Base-by-base conservation (phyloP, 202 grass and related monocot genomes). In the Bolboschoenoplectus hybrid region DNA sequence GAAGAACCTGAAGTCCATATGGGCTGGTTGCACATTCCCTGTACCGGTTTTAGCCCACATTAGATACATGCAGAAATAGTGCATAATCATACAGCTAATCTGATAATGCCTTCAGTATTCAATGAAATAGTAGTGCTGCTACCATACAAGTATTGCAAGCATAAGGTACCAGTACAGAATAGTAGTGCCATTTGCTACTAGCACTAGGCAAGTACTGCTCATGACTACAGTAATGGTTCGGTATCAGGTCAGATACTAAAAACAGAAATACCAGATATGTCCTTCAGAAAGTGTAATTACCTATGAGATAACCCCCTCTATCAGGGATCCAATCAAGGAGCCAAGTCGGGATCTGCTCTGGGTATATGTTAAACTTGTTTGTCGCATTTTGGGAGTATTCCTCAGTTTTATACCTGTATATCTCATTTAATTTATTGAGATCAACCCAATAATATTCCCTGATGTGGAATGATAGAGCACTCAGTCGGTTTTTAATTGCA, bases 301-400 rank as follows among this genome's bases (percentile, higher is more conserved):
- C 81, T 79, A 98, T 94, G 68, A 98, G 92, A 87, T 94, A 98
- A 44, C 97, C 97, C 9, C 97, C 97, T 85, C 91, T 92, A 56
- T 96, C 90, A 82, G 97, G 97, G 86, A 98, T 92, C 97, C 97
- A 98, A 78, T 98, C 92, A 84, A 96, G 88, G 65, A 98, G 93
- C 97, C 97, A 98, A 77, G 90, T 87, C 68, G 97, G 97, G 52
- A 98, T 98, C 89, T 98, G 97, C 71, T 98, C 93, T 2, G 97
- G 97, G 75, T 98, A 98, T 87, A 98, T 98, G 82, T 98, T 98
- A 67, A 98, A 98, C 86, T 98, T 98, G 88, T 98, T 98, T 50
- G 90, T 96, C 39, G 96, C 96, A 35, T 96, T 91, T 87, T 96
- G 93, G 7, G 96, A 98, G 81, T 98, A 98, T 89, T 98, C 96